These are phyloP conservation scores for Alectoria sarmentosa DNA, from an alignment of 495 filamentous ascomycete species.

Conservation along the genomic window DNA sequence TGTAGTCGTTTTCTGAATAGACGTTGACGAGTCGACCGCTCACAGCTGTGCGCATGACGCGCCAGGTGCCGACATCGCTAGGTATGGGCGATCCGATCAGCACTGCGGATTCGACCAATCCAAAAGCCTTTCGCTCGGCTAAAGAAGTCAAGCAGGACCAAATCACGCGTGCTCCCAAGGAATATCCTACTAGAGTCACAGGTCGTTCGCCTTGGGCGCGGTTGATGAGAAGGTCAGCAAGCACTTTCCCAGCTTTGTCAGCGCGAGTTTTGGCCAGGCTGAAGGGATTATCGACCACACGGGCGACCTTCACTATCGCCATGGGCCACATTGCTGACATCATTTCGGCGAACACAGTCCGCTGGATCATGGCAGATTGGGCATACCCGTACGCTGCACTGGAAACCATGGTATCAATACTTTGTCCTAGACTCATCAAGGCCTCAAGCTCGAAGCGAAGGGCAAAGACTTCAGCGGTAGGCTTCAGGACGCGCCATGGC, in stretches of 20 bases:
- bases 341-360: slow-evolving; percentile 69
- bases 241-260: slow-evolving; percentile 78
- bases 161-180: slow-evolving; percentile 83
- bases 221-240: slow-evolving; percentile 84
- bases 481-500: slow-evolving; percentile 70
- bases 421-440: slow-evolving; percentile 66
- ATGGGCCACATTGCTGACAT: slow-evolving; percentile 69
- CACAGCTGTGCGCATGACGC: slow-evolving; percentile 61
- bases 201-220: slow-evolving; percentile 84
- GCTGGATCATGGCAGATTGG: slow-evolving; percentile 66
- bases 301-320: slow-evolving; percentile 67
- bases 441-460: slow-evolving; percentile 78
- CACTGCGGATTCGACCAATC: slow-evolving; percentile 76
- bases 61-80: slow-evolving; percentile 56
- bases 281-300: slow-evolving; percentile 87
- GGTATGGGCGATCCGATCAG: slow-evolving; percentile 80
- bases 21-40: slow-evolving; percentile 70
- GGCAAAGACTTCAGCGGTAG: slow-evolving; percentile 69
- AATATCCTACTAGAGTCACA: slow-evolving; percentile 82
- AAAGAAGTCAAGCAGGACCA: slow-evolving; percentile 73
- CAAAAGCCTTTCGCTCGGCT: slow-evolving; percentile 72
- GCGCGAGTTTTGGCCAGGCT: slow-evolving; percentile 70
- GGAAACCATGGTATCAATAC: slow-evolving; percentile 66
- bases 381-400: slow-evolving; percentile 71
- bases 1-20: slow-evolving; percentile 68